A percentile compares a stretch with the other conserved stretches of the same genome.
These are phyloP conservation scores for Metroxylon sagu DNA, from an alignment of 176 grass and related monocot genomes.

Conservation along the genomic window DNA sequence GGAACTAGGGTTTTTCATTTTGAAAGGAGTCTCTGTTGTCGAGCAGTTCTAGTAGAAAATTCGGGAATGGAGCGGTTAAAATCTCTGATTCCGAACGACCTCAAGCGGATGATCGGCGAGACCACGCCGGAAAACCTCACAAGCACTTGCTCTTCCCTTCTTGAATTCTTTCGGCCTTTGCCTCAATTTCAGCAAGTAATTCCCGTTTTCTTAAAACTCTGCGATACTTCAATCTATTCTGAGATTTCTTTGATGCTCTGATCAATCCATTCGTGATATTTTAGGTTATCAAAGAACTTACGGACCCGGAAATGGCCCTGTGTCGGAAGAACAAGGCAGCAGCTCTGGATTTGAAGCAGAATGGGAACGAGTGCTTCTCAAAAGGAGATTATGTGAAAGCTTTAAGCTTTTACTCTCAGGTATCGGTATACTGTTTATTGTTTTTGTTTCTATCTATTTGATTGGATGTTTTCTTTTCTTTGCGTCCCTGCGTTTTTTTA, in stretches of 20 bases:
- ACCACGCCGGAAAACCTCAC: constrained; percentile 38
- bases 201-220: neutral
- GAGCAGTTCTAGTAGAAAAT: no score
- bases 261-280: neutral
- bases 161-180: constrained; percentile 41
- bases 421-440: constrained; percentile 4
- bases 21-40: no score
- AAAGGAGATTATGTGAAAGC: constrained; percentile 50
- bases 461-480: no score
- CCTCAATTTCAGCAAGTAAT: constrained; percentile 75
- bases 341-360: constrained; percentile 52
- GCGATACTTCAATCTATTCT: neutral
- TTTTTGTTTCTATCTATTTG: neutral
- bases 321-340: constrained; percentile 57
- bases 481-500: no score
- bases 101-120: constrained; percentile 55
- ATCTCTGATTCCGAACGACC: constrained; percentile 52
- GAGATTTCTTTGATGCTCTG: neutral
- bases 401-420: constrained; percentile 71
- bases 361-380: constrained; percentile 64
- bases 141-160: constrained; percentile 33
- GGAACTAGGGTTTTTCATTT: no score
- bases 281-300: constrained; percentile 55
- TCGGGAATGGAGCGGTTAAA: constrained; percentile 63
- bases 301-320: constrained; percentile 53